Evolutionary conservation across 371 early-diverging fungal species (phyloP).

Genomic region (Blakeslea trispora): DNA sequence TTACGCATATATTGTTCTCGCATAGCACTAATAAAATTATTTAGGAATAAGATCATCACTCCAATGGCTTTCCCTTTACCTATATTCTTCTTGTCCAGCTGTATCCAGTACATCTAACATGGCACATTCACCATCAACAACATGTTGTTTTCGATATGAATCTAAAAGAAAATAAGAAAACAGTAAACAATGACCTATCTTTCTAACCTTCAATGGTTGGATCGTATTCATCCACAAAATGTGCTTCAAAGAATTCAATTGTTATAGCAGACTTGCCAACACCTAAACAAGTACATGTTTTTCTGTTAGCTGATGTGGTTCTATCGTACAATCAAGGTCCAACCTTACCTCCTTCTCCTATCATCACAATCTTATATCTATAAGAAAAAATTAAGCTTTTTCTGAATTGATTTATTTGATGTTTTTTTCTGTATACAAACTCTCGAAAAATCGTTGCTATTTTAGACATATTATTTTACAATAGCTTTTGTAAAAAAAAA

Average conservation of each 20-base stretch:
- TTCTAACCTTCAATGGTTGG: slow-evolving; percentile 77
- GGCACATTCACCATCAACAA: slow-evolving; percentile 70
- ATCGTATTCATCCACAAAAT: slow-evolving; percentile 84
- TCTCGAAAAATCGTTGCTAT: slow-evolving; percentile 11
- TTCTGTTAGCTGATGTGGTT: too few species aligned
- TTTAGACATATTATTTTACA: slow-evolving; percentile 11
- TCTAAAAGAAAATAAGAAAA: slow-evolving; percentile 38
- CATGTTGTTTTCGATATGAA: slow-evolving; percentile 78
- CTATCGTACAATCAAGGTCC: neutral
- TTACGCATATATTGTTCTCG: slow-evolving; percentile 81
- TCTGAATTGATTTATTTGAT: too few species aligned
- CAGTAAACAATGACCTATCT: slow-evolving; percentile 3
- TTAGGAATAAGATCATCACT: neutral
- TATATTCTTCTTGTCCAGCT: slow-evolving; percentile 87
- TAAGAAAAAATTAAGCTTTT: neutral
- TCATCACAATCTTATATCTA: slow-evolving; percentile 68
- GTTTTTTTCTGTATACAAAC: neutral
- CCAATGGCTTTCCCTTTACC: slow-evolving; percentile 28
- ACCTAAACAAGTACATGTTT: slow-evolving; percentile 29
- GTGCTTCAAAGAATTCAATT: slow-evolving; percentile 78
- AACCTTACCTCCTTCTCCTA: slow-evolving; percentile 66
- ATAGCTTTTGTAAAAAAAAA: slow-evolving; percentile 4
- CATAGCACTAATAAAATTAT: slow-evolving; percentile 57
- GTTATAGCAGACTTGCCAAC: slow-evolving; percentile 80
- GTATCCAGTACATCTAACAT: slow-evolving; percentile 82